A percentile compares a stretch with the other conserved stretches of the same genome.
These are phyloP conservation scores for Auxenochlorella protothecoides DNA, from an alignment of 139 green algal species.

Conservation along the genomic window DNA sequence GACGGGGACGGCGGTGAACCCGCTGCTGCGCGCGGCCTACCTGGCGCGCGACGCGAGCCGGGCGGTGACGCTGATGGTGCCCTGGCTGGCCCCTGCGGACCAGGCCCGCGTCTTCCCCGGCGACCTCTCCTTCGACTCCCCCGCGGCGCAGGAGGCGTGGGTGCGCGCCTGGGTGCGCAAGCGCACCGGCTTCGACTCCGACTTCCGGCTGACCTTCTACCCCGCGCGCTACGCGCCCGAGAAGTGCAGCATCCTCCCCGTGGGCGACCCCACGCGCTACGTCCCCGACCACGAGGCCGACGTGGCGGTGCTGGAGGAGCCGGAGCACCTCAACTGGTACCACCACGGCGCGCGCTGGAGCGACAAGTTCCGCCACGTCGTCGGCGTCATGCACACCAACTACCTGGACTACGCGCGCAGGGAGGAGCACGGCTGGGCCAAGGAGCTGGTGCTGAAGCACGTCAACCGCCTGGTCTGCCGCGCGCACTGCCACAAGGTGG, in stretches of 20 bases:
- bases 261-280: slow-evolving; percentile 91
- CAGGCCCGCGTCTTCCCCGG: slow-evolving; percentile 87
- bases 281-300: slow-evolving; percentile 88
- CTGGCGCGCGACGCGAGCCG: slow-evolving; percentile 54
- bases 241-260: slow-evolving; percentile 87
- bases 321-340: slow-evolving; percentile 99
- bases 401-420: slow-evolving; percentile 93
- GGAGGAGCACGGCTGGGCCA: slow-evolving; percentile 34
- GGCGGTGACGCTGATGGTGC: slow-evolving; percentile 68
- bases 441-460: slow-evolving; percentile 41
- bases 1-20: slow-evolving; percentile 97
- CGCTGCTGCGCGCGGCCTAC: slow-evolving; percentile 92
- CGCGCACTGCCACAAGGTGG: slow-evolving; percentile 89
- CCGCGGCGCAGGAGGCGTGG: slow-evolving; percentile 75
- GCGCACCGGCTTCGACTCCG: slow-evolving; percentile 76
- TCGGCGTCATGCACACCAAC: slow-evolving; percentile 97
- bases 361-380: slow-evolving; percentile 96
- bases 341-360: slow-evolving; percentile 94
- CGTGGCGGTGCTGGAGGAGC: slow-evolving; percentile 97
- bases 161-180: slow-evolving; percentile 81
- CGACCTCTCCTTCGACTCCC: slow-evolving; percentile 74
- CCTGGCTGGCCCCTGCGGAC: slow-evolving; percentile 80
- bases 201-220: slow-evolving; percentile 95
- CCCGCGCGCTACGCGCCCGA: slow-evolving; percentile 76
- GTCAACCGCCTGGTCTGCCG: slow-evolving; percentile 79